Base-by-base conservation (phyloP, 2,329 filamentous ascomycete species). In the Aschersonia sp. region DNA sequence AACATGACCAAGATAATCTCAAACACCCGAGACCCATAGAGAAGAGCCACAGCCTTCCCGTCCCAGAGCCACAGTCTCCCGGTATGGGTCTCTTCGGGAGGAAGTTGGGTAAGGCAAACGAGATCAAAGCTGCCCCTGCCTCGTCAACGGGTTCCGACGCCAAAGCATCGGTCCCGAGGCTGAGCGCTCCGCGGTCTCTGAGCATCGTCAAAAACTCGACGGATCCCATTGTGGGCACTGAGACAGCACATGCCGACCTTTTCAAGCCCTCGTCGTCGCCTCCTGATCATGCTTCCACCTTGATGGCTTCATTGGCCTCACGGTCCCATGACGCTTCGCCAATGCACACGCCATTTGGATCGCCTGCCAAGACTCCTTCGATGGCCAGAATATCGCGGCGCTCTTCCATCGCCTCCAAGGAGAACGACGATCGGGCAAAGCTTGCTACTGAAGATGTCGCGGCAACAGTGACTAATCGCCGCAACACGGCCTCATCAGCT, bases 261-360 rank as follows among this genome's bases (percentile, higher is more conserved):
- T 75, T 77, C 53, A 77, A 75, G 51, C 70, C 74, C 10, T 75
- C 72, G 4, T 71, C 69, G 1, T 75, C 74, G 32, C 71, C 73
- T 4, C 73, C 75, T 2, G 75, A 80, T 40, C 71, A 79, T 58
- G 83, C 83, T 30, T 71, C 74, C 29, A 76, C 70, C 53, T 71
- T 75, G 30, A 86, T 89, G 72, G 81, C 82, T 48, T 80, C 78
- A 40, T 69, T 86, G 40, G 79, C 83, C n/a, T 75, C 70, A 20
- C 71, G 76, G 20, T 78, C 82, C 1, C 72, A 76, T 38, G 70
- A 75, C n/a, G 61, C 65, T 29, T 76, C 77, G 1, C 74, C 77
- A 1, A 58, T 63, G 5, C 66, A 68, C 9, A 71, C 73, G 49
- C 67, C 58, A 42, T 60, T 55, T 53, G 67, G 58, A 46, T 62